Conservation (phyloP, 164 flowering plant genomes). For the Brasenia schreberi region DNA sequence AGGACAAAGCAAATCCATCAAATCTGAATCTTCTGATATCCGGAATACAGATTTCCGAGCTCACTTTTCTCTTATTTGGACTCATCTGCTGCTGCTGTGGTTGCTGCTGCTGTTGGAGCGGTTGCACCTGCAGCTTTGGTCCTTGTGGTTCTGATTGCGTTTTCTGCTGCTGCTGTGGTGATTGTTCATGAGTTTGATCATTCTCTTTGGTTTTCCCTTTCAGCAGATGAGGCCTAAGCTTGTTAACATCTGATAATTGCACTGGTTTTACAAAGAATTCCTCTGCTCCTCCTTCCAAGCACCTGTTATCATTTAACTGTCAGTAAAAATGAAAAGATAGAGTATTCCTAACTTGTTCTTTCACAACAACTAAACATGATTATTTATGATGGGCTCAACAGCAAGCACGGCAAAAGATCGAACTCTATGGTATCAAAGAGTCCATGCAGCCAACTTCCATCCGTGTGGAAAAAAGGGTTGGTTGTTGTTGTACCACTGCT, state of each 20-base stretch:
- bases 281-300: constrained; percentile 89
- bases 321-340: too few species aligned
- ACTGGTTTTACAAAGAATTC: constrained; percentile 82
- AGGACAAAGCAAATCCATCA: constrained; percentile 15
- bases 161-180: not conserved
- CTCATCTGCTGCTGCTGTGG: constrained; percentile 4
- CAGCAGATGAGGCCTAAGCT: constrained; percentile 53
- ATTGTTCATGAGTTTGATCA: not conserved
- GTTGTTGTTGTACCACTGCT: too few species aligned
- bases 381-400: too few species aligned
- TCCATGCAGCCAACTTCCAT: too few species aligned
- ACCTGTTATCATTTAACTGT: constrained; percentile 29
- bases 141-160: not conserved
- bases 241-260: constrained; percentile 44
- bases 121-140: not conserved
- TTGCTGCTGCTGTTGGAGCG: not conserved
- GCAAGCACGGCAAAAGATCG: too few species aligned
- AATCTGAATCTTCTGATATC: constrained; percentile 46
- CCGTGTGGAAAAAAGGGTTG: too few species aligned
- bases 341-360: not conserved
- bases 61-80: constrained; percentile 38
- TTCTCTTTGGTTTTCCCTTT: constrained; percentile 31
- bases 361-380: too few species aligned
- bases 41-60: constrained; percentile 41
- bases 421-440: too few species aligned